Conservation (phyloP, 768 basidiomycete species). For the Naganishia onofrii region DNA sequence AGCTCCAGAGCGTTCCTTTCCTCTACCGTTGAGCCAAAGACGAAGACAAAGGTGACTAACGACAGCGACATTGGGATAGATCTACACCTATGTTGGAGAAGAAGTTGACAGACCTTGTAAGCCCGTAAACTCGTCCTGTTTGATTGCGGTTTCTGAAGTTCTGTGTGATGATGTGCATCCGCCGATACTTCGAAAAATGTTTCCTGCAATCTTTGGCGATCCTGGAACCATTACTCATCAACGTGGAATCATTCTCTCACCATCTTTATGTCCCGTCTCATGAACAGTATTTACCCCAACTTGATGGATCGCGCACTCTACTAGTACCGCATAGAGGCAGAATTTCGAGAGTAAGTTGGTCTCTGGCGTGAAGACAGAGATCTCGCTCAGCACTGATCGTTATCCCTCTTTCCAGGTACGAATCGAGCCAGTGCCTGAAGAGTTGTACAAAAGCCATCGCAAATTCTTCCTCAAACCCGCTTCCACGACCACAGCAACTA, state of each 20-base stretch:
- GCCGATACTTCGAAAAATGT: neutral
- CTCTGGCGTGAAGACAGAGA: neutral
- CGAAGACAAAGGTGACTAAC: neutral
- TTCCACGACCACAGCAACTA: neutral
- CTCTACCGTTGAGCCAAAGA: neutral
- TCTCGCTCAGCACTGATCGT: neutral
- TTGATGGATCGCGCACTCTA: slow-evolving; percentile 64
- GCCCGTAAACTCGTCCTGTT: slow-evolving; percentile 9
- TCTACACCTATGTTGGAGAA: slow-evolving; percentile 51
- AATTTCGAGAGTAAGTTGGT: slow-evolving; percentile 61
- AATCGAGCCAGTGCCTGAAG: slow-evolving; percentile 58
- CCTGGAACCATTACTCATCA: neutral
- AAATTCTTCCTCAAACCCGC: slow-evolving; percentile 59
- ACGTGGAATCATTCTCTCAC: neutral
- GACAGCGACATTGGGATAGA: slow-evolving; percentile 25
- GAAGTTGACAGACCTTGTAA: slow-evolving; percentile 50
- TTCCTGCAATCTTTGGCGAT: neutral
- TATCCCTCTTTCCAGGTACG: slow-evolving; percentile 49
- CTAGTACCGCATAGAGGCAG: slow-evolving; percentile 66
- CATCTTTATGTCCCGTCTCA: slow-evolving; percentile 1
- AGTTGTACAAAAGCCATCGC: slow-evolving; percentile 60
- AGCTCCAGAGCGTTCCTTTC: neutral
- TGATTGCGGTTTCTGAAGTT: neutral
- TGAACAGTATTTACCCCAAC: slow-evolving; percentile 65
- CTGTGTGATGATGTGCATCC: neutral